A percentile compares a stretch with the other conserved stretches of the same genome.
phyloP scores from a whole-genome alignment of 2,329 filamentous ascomycete species.

The Monosporascus sp. region DNA sequence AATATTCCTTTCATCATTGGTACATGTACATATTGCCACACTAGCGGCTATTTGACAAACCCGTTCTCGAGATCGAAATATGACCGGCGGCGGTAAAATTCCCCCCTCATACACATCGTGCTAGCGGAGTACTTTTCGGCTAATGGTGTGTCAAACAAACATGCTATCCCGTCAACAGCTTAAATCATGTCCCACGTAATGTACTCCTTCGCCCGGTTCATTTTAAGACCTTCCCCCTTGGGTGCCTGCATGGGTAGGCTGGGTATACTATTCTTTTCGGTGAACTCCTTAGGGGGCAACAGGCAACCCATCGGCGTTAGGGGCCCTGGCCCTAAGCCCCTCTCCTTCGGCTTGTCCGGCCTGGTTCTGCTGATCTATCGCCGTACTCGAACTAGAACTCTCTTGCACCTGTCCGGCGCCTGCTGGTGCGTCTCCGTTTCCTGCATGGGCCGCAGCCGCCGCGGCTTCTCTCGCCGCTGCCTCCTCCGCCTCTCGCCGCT shows the following conservation, averaged over 20 bases:
- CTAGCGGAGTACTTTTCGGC: too few species aligned
- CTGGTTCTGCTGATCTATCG: neutral
- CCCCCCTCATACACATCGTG: too few species aligned
- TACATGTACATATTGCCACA: too few species aligned
- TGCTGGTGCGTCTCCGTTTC: constrained; percentile 1
- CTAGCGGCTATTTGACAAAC: too few species aligned
- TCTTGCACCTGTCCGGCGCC: constrained; percentile 1
- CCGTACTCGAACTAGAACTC: neutral
- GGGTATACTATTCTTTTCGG: neutral
- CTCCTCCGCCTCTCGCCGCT: constrained; percentile 38
- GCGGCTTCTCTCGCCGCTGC: constrained; percentile 32
- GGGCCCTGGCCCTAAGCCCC: neutral
- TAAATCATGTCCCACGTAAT: too few species aligned
- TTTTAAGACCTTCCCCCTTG: neutral
- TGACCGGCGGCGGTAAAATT: too few species aligned
- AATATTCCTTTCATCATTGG: too few species aligned
- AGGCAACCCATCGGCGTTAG: neutral
- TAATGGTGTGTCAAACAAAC: too few species aligned
- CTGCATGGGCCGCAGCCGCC: constrained; percentile 16
- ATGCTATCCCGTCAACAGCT: too few species aligned
- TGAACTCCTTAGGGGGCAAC: neutral
- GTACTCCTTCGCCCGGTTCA: neutral
- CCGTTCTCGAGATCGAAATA: too few species aligned
- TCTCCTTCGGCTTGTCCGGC: neutral
- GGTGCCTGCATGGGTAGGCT: neutral